These are phyloP conservation scores for Umbelopsis ramanniana DNA, from an alignment of 192 early-diverging fungal genomes.

Conservation along the genomic window DNA sequence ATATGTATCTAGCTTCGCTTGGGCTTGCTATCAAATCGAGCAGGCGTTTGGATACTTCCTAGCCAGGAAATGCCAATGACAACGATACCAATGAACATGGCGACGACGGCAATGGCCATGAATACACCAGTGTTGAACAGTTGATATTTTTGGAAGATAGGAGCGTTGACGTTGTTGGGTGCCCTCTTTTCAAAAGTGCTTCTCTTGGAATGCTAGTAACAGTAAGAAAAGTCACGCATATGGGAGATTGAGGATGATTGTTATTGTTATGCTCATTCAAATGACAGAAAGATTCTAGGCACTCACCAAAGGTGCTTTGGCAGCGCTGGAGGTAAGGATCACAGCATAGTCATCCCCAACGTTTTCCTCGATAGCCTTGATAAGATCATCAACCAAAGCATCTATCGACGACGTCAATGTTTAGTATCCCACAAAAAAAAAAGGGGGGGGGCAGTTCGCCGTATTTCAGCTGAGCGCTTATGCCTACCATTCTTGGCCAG, in stretches of 20 bases:
- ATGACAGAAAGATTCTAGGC: background rate
- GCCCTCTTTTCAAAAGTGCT: constrained; percentile 11
- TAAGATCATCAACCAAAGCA: constrained; percentile 22
- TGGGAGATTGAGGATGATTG: background rate
- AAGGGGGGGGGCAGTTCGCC: background rate
- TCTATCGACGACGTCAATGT: constrained; percentile 20
- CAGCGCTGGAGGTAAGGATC: constrained; percentile 41
- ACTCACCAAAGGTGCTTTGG: constrained; percentile 32
- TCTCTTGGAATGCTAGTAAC: constrained; percentile 1
- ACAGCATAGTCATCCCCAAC: constrained; percentile 36
- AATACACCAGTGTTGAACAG: constrained; percentile 41
- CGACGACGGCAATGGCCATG: constrained; percentile 36
- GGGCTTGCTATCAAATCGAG: constrained; percentile 37
- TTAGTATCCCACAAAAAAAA: background rate
- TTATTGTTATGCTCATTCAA: background rate
- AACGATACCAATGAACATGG: constrained; percentile 36
- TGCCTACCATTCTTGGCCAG: constrained; percentile 39
- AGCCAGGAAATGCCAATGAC: constrained; percentile 40
- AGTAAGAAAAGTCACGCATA: background rate
- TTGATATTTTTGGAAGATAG: constrained; percentile 47
- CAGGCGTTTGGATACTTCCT: constrained; percentile 37
- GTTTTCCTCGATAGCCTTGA: constrained; percentile 25
- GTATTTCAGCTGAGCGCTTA: background rate
- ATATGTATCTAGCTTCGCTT: constrained; percentile 35
- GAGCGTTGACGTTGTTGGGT: constrained; percentile 8